A percentile compares a stretch with the other conserved stretches of the same genome.
Evolutionary conservation across 1,139 yeast species (phyloP).

Genomic region (Spencermartinsiella ligniputridi): DNA sequence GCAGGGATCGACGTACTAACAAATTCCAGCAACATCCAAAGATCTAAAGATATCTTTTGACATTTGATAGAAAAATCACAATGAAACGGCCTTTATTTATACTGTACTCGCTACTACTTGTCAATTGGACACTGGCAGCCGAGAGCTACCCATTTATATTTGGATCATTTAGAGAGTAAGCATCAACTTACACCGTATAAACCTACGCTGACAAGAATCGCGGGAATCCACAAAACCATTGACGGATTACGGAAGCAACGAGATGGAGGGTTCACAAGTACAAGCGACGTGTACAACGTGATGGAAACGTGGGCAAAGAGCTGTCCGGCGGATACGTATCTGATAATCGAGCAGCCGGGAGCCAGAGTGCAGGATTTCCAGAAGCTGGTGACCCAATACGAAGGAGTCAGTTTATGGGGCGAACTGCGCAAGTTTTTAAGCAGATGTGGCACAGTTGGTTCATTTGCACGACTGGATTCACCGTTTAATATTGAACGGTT

Average conservation of each 20-base stretch:
- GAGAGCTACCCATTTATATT: constrained; percentile 24
- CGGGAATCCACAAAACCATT: constrained; percentile 32
- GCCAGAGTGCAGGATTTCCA: constrained; percentile 54
- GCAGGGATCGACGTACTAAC: too few relatives aligned
- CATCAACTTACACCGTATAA: not conserved
- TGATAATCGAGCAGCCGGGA: constrained; percentile 70
- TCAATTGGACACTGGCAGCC: constrained; percentile 5
- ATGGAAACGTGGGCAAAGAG: constrained; percentile 48
- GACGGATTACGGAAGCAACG: constrained; percentile 19
- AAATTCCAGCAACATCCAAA: too few relatives aligned
- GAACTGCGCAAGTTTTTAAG: constrained; percentile 51
- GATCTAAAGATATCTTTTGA: too few relatives aligned
- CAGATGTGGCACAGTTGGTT: constrained; percentile 59
- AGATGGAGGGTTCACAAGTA: constrained; percentile 27
- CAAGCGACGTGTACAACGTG: constrained; percentile 43
- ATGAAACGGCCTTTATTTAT: too few relatives aligned
- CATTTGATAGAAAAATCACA: too few relatives aligned
- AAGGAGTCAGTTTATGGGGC: constrained; percentile 42
- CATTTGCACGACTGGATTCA: constrained; percentile 50
- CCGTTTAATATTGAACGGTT: constrained; percentile 47
- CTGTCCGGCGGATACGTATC: constrained; percentile 67
- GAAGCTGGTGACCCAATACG: constrained; percentile 31
- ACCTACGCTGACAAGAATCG: constrained; percentile 24
- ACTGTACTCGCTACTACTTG: too few relatives aligned
- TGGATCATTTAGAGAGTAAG: constrained; percentile 26